Percentiles rank a stretch among this genome's conserved stretches.
Conservation (phyloP, 352 stramenopile genomes). For the Phytophthora multivora region DNA sequence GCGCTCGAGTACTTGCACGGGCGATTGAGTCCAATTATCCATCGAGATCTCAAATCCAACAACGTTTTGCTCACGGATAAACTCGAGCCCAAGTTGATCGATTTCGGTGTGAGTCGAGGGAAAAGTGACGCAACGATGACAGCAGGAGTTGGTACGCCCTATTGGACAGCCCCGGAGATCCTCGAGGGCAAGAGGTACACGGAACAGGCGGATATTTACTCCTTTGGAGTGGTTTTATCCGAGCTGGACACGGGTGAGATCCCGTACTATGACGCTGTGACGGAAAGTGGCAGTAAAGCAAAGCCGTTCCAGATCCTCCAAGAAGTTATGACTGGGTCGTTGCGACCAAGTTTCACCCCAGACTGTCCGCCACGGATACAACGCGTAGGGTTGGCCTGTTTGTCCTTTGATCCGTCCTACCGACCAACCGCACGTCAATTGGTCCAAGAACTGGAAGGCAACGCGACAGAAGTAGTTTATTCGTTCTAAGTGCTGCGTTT, state of each 20-base stretch:
- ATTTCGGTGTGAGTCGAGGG: constrained; percentile 73
- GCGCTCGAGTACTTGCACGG: constrained; percentile 36
- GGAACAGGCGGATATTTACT: constrained; percentile 69
- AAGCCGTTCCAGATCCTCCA: constrained; percentile 46
- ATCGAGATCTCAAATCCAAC: constrained; percentile 27
- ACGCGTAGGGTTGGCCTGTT: constrained; percentile 32
- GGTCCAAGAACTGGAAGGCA: constrained; percentile 23
- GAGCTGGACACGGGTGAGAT: constrained; percentile 42
- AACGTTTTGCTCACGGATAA: constrained; percentile 44
- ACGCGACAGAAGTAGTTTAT: background rate
- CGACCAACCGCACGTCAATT: constrained; percentile 39
- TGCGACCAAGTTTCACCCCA: constrained; percentile 43
- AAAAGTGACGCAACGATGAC: constrained; percentile 33
- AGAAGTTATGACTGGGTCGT: constrained; percentile 38
- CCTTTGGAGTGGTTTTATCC: constrained; percentile 61
- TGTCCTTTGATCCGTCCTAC: constrained; percentile 25
- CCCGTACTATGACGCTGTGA: constrained; percentile 31
- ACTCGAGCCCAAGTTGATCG: constrained; percentile 71
- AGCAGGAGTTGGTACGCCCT: constrained; percentile 76
- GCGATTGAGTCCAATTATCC: constrained; percentile 22
- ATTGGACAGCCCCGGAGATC: constrained; percentile 83
- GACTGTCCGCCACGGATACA: constrained; percentile 45
- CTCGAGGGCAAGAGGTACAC: constrained; percentile 54
- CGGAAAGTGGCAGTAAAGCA: constrained; percentile 12
- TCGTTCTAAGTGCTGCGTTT: background rate